These are phyloP conservation scores for Colletotrichum noveboracense DNA, from an alignment of 2,329 filamentous ascomycete species.

Conservation along the genomic window DNA sequence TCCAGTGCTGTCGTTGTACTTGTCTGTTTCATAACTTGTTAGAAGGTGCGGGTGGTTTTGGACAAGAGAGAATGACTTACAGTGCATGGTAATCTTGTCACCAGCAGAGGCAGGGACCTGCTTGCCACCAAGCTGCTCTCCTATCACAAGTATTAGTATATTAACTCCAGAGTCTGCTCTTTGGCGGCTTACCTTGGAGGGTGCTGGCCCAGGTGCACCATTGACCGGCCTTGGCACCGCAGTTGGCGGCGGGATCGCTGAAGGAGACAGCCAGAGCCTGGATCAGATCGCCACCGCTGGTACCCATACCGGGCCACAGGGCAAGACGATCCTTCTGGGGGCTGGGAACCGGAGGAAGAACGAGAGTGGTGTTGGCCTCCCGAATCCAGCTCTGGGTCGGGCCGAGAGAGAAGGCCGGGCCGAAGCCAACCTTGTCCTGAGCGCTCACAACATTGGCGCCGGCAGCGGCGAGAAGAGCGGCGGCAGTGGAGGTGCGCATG, in stretches of 20 bases:
- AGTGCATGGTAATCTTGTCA: background rate
- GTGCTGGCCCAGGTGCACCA: constrained; percentile 1
- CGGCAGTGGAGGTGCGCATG: background rate
- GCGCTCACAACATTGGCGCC: background rate
- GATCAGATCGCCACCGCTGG: background rate
- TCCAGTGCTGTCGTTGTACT: constrained; percentile 1
- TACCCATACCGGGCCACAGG: background rate
- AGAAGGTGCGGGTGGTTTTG: accelerated
- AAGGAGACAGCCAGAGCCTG: background rate
- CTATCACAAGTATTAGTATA: background rate
- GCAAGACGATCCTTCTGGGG: background rate
- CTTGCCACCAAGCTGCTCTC: background rate
- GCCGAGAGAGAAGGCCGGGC: background rate
- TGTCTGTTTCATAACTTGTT: background rate
- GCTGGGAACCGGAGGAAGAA: background rate
- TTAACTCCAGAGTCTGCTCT: accelerated
- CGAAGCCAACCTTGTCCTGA: background rate
- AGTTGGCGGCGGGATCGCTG: background rate
- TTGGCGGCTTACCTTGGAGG: background rate
- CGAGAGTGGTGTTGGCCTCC: background rate
- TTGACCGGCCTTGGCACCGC: background rate
- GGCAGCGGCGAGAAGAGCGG: background rate
- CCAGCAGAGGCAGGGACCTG: background rate
- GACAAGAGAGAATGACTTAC: background rate
- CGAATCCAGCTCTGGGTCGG: background rate